Percentiles rank a stretch among this genome's conserved stretches.
Evolutionary conservation across 2,329 filamentous ascomycete species (phyloP).

Genomic region (Microdochium bolleyi): DNA sequence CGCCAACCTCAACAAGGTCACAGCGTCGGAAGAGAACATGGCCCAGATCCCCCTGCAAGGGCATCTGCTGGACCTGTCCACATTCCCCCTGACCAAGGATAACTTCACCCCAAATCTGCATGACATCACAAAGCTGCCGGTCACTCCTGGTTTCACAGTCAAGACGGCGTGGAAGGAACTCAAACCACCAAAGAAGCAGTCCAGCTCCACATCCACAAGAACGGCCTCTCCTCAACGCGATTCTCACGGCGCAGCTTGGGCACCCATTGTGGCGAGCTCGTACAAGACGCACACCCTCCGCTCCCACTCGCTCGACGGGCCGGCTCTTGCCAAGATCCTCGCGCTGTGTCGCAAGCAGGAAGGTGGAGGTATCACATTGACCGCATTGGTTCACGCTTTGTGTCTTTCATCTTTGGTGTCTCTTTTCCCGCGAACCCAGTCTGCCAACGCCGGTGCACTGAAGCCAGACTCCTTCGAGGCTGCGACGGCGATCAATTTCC

Average conservation of each 20-base stretch:
- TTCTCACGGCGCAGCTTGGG: slow-evolving; percentile 3
- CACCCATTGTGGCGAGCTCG: slow-evolving; percentile 3
- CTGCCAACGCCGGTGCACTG: slow-evolving; percentile 1
- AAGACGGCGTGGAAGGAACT: slow-evolving; percentile 5
- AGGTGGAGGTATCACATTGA: slow-evolving; percentile 8
- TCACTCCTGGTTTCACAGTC: slow-evolving; percentile 3
- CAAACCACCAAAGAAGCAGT: slow-evolving; percentile 1
- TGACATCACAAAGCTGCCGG: slow-evolving; percentile 5
- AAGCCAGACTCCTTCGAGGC: slow-evolving; percentile 7
- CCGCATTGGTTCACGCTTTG: slow-evolving; percentile 10
- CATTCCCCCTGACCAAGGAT: neutral
- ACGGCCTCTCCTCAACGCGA: neutral
- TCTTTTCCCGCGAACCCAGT: neutral
- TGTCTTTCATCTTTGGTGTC: slow-evolving; percentile 4
- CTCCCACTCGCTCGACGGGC: slow-evolving; percentile 4
- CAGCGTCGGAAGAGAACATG: neutral
- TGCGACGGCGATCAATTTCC: slow-evolving; percentile 7
- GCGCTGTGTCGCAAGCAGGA: slow-evolving; percentile 6
- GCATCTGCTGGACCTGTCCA: slow-evolving; percentile 5
- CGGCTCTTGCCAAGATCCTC: slow-evolving; percentile 5
- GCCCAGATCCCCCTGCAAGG: slow-evolving; percentile 1
- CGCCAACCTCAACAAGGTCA: slow-evolving; percentile 3
- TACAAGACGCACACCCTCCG: slow-evolving; percentile 4
- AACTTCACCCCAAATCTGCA: slow-evolving; percentile 5
- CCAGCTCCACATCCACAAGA: too few species aligned